phyloP scores from a whole-genome alignment of 208 protist species.

The Trypanosomatidae sp. region DNA sequence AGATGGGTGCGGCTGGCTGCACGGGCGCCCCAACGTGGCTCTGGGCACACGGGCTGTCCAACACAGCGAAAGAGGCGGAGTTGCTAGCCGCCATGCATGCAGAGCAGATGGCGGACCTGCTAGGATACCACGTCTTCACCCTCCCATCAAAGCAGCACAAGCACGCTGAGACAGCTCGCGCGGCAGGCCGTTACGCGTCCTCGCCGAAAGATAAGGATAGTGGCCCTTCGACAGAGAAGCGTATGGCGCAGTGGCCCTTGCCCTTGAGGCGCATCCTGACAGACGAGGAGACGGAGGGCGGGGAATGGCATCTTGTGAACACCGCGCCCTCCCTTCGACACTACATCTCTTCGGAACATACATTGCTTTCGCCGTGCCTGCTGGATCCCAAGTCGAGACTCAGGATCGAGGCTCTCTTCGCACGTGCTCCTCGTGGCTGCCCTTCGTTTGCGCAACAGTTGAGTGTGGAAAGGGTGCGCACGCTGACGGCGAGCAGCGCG shows the following conservation, averaged over 20 bases:
- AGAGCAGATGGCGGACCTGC: slow-evolving; percentile 80
- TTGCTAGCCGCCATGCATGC: slow-evolving; percentile 85
- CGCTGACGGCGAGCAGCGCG: slow-evolving; percentile 26
- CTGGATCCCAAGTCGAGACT: slow-evolving; percentile 45
- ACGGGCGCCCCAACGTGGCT: slow-evolving; percentile 16
- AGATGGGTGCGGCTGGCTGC: slow-evolving; percentile 1
- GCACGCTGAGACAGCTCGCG: slow-evolving; percentile 72
- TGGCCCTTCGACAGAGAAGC: slow-evolving; percentile 9
- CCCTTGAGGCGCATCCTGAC: slow-evolving; percentile 58
- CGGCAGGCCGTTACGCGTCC: slow-evolving; percentile 71
- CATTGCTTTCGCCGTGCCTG: slow-evolving; percentile 73
- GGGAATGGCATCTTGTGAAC: slow-evolving; percentile 79
- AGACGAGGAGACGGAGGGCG: slow-evolving; percentile 77
- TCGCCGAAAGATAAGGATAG: slow-evolving; percentile 54
- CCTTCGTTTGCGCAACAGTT: slow-evolving; percentile 48
- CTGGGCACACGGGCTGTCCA: slow-evolving; percentile 83
- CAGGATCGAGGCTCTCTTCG: slow-evolving; percentile 62
- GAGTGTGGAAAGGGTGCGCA: slow-evolving; percentile 23
- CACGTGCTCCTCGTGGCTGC: slow-evolving; percentile 16
- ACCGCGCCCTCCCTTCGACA: slow-evolving; percentile 15
- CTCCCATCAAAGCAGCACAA: slow-evolving; percentile 86
- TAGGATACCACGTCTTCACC: slow-evolving; percentile 87
- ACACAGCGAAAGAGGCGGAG: slow-evolving; percentile 73
- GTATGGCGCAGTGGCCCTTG: slow-evolving; percentile 41
- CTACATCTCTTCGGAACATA: slow-evolving; percentile 46